Percentiles rank a stretch among this genome's conserved stretches.
phyloP scores from a whole-genome alignment of 805 yeast genomes.

The Saccharomycopsis sp. region DNA sequence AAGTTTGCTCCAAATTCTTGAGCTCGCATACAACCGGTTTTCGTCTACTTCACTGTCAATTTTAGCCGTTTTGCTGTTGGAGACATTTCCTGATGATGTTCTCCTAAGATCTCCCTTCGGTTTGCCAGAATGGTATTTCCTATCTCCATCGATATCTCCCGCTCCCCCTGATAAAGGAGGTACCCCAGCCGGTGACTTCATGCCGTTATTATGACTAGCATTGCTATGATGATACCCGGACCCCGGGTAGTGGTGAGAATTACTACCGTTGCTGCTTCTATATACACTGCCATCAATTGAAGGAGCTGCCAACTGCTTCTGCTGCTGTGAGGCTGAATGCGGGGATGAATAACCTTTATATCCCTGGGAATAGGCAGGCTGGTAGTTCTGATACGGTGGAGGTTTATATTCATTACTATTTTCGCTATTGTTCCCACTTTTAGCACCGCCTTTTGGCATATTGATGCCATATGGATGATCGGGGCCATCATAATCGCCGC shows the following conservation, averaged over 20 bases:
- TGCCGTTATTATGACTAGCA: neutral
- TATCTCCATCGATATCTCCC: too few relatives aligned
- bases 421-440: neutral
- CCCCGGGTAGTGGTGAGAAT: neutral
- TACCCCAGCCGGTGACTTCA: neutral
- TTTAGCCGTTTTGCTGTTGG: neutral
- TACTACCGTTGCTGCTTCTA: neutral
- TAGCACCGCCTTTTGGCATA: neutral
- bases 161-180: neutral
- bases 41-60: neutral
- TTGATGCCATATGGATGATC: neutral
- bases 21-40: slow-evolving; percentile 5
- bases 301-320: neutral
- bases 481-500: neutral
- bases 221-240: neutral
- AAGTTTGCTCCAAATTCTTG: slow-evolving; percentile 20
- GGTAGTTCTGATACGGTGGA: neutral
- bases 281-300: neutral
- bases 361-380: neutral
- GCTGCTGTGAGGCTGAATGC: neutral
- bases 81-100: neutral
- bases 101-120: neutral
- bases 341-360: neutral
- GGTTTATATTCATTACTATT: neutral
- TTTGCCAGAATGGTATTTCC: neutral